Evolutionary conservation across 2,329 filamentous ascomycete species (phyloP).

Genomic region (Colletotrichum orchidophilum): DNA sequence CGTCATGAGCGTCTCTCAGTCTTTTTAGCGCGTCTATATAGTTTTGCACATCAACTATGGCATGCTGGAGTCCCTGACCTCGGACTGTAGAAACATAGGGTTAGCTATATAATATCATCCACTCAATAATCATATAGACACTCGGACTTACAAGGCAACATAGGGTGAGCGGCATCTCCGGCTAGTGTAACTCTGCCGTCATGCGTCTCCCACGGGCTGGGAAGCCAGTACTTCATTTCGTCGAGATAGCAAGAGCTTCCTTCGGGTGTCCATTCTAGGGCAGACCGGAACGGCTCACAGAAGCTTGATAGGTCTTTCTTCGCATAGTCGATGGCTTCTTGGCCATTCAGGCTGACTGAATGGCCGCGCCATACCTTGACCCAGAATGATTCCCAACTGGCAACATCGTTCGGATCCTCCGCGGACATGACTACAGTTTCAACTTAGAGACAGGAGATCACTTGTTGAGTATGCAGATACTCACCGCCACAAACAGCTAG

Average conservation of each 20-base stretch:
- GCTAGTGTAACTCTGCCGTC: conserved; percentile 47
- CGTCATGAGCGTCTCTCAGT: conserved; percentile 32
- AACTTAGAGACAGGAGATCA: neutral
- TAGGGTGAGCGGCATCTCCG: conserved; percentile 54
- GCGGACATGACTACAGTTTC: conserved; percentile 37
- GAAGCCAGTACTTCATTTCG: conserved; percentile 49
- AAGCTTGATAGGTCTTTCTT: conserved; percentile 39
- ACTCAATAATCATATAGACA: fast-evolving
- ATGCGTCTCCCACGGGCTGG: conserved; percentile 43
- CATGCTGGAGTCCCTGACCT: conserved; percentile 57
- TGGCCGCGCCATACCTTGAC: conserved; percentile 46
- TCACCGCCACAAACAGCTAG: conserved; percentile 43
- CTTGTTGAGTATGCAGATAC: conserved; percentile 1
- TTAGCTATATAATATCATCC: neutral
- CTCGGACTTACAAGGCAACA: conserved; percentile 49
- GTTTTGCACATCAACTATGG: conserved; percentile 50
- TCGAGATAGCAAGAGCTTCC: conserved; percentile 43
- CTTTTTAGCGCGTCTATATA: conserved; percentile 46
- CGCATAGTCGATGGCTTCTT: conserved; percentile 46
- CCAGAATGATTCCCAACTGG: conserved; percentile 47
- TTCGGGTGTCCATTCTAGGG: conserved; percentile 46
- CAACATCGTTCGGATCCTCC: conserved; percentile 37
- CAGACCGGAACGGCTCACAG: conserved; percentile 43
- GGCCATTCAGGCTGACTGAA: conserved; percentile 41
- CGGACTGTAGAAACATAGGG: conserved; percentile 41